phyloP scores from a whole-genome alignment of 192 early-diverging fungal genomes.

The Backusella morwellensis region DNA sequence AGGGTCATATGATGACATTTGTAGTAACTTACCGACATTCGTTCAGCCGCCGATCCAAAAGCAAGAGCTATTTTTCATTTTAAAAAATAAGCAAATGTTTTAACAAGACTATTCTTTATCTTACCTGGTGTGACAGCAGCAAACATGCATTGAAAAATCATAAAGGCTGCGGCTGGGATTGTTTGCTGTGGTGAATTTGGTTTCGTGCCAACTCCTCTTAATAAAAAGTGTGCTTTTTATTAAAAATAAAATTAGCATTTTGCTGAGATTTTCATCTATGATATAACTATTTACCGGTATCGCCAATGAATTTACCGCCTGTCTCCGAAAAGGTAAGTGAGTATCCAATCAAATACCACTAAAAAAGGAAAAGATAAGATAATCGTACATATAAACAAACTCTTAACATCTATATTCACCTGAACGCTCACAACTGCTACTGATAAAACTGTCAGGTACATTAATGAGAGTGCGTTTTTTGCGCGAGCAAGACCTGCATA shows the following conservation, averaged over 20 bases:
- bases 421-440: conserved; percentile 69
- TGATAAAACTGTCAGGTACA: conserved; percentile 70
- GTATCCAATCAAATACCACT: conserved; percentile 76
- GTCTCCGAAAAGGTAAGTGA: conserved; percentile 68
- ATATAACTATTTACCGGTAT: conserved; percentile 36
- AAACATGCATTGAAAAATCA: conserved; percentile 82
- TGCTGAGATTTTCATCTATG: neutral
- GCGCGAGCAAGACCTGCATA: conserved; percentile 72
- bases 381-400: conserved; percentile 11
- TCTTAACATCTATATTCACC: neutral
- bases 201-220: conserved; percentile 53
- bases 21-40: conserved; percentile 28
- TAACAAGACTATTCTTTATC: neutral
- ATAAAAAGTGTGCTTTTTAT: conserved; percentile 48
- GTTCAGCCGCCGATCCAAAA: conserved; percentile 34
- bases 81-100: neutral
- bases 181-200: conserved; percentile 56
- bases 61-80: conserved; percentile 19
- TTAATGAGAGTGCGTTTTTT: conserved; percentile 81
- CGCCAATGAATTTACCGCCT: conserved; percentile 70
- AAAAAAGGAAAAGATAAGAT: neutral
- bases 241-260: neutral
- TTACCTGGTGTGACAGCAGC: conserved; percentile 52
- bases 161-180: conserved; percentile 62
- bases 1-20: neutral